Evolutionary conservation across 176 grass and related monocot species (phyloP).

Genomic region (Chrysopogon serrulatus): DNA sequence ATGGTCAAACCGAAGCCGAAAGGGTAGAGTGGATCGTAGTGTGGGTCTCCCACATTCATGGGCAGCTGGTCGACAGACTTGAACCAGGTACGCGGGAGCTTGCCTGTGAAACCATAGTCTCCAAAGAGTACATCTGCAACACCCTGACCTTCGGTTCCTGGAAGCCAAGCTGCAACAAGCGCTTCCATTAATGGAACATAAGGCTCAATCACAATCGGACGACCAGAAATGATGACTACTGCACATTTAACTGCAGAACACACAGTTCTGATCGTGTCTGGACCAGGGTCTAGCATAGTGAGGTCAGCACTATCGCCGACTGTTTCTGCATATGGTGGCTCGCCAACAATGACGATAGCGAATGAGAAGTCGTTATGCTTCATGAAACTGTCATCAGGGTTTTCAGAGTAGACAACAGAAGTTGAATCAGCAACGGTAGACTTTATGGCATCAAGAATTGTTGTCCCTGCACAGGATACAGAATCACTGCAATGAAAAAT

Average conservation of each 20-base stretch:
- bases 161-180: conserved; percentile 92
- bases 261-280: conserved; percentile 69
- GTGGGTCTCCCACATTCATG: conserved; percentile 72
- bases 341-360: conserved; percentile 79
- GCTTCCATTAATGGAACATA: conserved; percentile 83
- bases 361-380: conserved; percentile 68
- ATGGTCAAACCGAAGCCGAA: conserved; percentile 77
- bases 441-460: conserved; percentile 80
- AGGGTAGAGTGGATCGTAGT: conserved; percentile 90
- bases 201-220: conserved; percentile 77
- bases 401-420: conserved; percentile 59
- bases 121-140: conserved; percentile 82
- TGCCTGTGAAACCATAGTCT: conserved; percentile 81
- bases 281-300: conserved; percentile 76
- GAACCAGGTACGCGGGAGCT: conserved; percentile 77
- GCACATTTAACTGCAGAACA: conserved; percentile 69
- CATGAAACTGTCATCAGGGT: conserved; percentile 70
- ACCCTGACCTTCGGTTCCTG: conserved; percentile 82
- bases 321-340: conserved; percentile 75
- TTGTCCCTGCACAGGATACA: conserved; percentile 62
- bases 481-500: neutral
- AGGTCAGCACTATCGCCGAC: conserved; percentile 69
- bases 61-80: conserved; percentile 79
- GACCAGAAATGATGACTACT: conserved; percentile 73
- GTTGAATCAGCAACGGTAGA: conserved; percentile 68